Conservation (phyloP, 176 grass and related monocot genomes). For the Avena insularis region DNA sequence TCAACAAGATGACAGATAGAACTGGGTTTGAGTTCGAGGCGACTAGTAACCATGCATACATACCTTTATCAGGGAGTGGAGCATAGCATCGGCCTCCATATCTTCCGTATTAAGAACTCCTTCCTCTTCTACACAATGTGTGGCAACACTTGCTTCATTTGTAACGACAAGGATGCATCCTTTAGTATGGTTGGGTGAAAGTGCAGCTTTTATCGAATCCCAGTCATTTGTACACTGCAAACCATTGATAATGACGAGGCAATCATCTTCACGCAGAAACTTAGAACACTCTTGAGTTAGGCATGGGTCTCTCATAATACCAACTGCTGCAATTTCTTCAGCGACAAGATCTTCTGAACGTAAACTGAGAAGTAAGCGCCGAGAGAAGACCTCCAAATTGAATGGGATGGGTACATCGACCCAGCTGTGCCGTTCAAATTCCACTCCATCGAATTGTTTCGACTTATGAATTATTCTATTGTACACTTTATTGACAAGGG, state of each 20-base stretch:
- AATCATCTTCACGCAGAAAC: background rate
- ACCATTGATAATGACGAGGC: background rate
- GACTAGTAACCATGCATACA: background rate
- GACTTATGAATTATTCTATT: background rate
- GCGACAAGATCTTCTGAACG: background rate
- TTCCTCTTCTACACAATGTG: background rate
- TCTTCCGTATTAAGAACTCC: background rate
- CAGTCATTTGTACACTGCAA: background rate
- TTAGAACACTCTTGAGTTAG: background rate
- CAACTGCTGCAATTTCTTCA: background rate
- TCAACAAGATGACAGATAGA: background rate
- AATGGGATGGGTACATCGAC: background rate
- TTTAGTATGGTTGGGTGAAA: background rate
- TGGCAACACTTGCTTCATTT: background rate
- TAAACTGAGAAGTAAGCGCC: background rate
- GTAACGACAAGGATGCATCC: background rate
- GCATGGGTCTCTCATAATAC: background rate
- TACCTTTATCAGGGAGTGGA: background rate
- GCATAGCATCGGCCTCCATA: background rate
- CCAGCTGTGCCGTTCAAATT: conserved; percentile 28
- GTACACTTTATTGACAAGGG: background rate
- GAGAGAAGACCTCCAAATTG: conserved; percentile 20
- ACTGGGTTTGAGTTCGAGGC: background rate
- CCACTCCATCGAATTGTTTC: background rate
- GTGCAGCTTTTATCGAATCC: background rate